Percentiles rank a stretch among this genome's conserved stretches.
Conservation (phyloP, 495 filamentous ascomycete genomes). For the Trichoderma erinaceum region DNA sequence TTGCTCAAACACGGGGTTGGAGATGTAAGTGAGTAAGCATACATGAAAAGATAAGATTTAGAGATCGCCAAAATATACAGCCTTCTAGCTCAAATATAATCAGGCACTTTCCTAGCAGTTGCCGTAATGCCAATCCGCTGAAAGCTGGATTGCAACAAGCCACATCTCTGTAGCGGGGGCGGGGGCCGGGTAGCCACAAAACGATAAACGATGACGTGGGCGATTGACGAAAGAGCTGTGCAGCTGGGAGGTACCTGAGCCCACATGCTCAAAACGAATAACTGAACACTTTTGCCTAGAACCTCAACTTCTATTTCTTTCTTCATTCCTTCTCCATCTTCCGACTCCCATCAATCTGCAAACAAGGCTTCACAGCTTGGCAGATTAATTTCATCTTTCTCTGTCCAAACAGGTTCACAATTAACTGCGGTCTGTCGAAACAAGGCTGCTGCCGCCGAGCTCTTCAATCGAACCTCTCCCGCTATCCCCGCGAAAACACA, state of each 20-base stretch:
- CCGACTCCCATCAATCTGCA: not conserved
- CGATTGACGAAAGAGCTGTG: conserved; percentile 2
- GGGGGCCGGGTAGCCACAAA: conserved; percentile 5
- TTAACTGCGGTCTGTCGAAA: not conserved
- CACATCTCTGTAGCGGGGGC: conserved; percentile 2
- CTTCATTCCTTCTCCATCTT: not conserved
- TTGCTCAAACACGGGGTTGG: not conserved
- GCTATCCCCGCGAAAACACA: not conserved
- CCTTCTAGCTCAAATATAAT: not conserved
- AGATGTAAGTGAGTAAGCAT: not conserved
- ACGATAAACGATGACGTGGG: conserved; percentile 12
- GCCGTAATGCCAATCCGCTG: not conserved
- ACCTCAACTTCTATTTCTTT: not conserved
- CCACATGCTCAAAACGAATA: not conserved
- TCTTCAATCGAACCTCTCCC: not conserved
- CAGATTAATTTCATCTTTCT: not conserved
- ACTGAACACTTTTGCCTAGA: not conserved
- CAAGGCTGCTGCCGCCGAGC: not conserved
- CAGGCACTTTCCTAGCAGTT: not conserved
- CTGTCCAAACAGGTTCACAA: not conserved
- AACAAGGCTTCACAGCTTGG: not conserved
- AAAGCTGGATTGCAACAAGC: not conserved
- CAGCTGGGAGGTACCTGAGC: conserved; percentile 10
- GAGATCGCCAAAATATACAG: too few relatives aligned
- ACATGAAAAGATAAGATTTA: not conserved